Evolutionary conservation across 352 stramenopile genomes (phyloP), one percentile per base, ranked within the genome.

Genomic region (Pythium phragmitis): DNA sequence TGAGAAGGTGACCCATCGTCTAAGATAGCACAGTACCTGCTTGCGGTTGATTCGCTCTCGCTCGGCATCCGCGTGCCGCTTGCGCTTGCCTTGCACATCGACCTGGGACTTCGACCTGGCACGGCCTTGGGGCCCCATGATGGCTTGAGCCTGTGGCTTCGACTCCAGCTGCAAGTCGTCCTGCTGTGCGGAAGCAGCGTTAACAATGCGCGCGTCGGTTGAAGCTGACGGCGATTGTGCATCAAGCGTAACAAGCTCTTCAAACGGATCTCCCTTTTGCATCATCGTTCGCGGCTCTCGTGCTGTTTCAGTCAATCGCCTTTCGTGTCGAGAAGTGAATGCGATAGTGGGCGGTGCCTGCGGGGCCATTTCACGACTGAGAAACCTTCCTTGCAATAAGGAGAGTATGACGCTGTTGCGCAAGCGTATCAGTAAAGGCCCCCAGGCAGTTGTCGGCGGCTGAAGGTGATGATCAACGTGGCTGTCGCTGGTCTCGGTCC

Each of bases 31-130:
- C 23, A 30, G 42, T 63, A 73, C 67, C 67, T 69, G 56, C 30
- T 74, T 74, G 13, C 67, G 67, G 45, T 74, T 61, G 42, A 67
- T 74, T 26, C 67, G 61, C 39, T 69, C 62, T 12, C 65, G 69
- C 53, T 73, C 61, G 30, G 67, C 65, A 34, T 70, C 65, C 0
- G 60, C 69, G 53, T 76, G 60, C 39, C 61, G 65, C 62, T 73
- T 73, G 16, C 69, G 65, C 46, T 70, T 70, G 52, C 16, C 19
- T 26, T 72, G 56, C 11, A 62, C n/a, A 1, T 67, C 53, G 7
- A 37, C 14, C 43, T 49, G 33, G 1, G 47, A 7, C 30, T 60
- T 66, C 6, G 60, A 33, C 39, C 37, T 63, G 16, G 56, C 30
- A 16, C 42, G 49, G 12, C 58, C 50, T 26, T 59, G 34, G 21